Percentiles rank a stretch among this genome's conserved stretches.
Conservation (phyloP, 768 basidiomycete species). For the Rhizopogon vinicolor region DNA sequence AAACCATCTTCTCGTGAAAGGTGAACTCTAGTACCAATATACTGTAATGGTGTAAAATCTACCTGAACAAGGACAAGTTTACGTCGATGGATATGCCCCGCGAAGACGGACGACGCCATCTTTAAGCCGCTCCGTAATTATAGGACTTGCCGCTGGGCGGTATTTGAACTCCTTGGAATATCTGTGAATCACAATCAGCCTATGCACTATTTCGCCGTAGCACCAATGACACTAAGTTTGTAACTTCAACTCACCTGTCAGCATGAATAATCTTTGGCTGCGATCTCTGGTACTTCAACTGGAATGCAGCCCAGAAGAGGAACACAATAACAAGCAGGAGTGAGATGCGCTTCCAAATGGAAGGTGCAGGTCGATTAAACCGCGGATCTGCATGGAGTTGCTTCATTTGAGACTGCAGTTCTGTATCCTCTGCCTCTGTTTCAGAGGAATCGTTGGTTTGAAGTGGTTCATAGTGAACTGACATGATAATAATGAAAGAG, state of each 20-base stretch:
- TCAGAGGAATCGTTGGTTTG: neutral
- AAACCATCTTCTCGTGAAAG: neutral
- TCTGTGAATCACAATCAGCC: conserved; percentile 31
- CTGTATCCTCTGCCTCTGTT: neutral
- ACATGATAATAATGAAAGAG: neutral
- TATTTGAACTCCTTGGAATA: conserved; percentile 82
- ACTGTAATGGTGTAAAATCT: neutral
- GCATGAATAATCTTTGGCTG: conserved; percentile 55
- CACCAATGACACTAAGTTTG: neutral
- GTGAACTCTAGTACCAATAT: neutral
- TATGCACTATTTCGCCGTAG: neutral
- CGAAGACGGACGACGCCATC: conserved; percentile 66
- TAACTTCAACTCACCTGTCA: conserved; percentile 44
- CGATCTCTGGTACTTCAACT: conserved; percentile 20
- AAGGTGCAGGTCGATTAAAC: conserved; percentile 36
- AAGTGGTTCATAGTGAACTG: neutral
- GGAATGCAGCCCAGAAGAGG: conserved; percentile 41
- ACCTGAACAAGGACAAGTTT: neutral
- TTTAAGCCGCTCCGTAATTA: conserved; percentile 71
- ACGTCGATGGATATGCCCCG: conserved; percentile 49
- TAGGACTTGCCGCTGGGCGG: conserved; percentile 79
- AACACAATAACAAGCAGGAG: conserved; percentile 37
- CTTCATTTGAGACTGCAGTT: neutral
- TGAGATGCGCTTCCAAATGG: conserved; percentile 42
- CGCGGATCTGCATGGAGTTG: conserved; percentile 19